Conservation (phyloP, 805 yeast genomes). For the Starmerella apicola region DNA sequence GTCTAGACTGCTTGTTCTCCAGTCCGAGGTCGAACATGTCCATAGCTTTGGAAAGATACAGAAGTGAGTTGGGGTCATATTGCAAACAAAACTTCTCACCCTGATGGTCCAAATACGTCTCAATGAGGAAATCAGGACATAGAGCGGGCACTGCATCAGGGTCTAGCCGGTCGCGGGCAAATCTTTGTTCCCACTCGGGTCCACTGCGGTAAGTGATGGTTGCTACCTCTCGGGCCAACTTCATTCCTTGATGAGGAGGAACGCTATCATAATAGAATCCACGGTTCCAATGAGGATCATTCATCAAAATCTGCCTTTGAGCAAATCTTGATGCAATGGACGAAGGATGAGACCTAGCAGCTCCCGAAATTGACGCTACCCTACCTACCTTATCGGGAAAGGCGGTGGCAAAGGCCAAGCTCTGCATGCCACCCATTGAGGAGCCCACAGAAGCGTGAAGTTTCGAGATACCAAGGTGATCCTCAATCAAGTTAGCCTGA, state of each 20-base stretch:
- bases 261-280: slow-evolving; percentile 69
- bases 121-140: slow-evolving; percentile 87
- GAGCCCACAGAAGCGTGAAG: slow-evolving; percentile 77
- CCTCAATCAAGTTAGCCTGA: slow-evolving; percentile 54
- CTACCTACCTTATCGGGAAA: slow-evolving; percentile 65
- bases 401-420: slow-evolving; percentile 74
- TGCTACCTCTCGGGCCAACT: slow-evolving; percentile 83
- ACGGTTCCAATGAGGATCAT: slow-evolving; percentile 89
- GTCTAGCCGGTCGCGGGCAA: slow-evolving; percentile 78
- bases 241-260: slow-evolving; percentile 94
- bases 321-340: slow-evolving; percentile 89
- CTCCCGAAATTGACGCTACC: slow-evolving; percentile 73
- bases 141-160: slow-evolving; percentile 69
- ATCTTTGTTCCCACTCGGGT: slow-evolving; percentile 92
- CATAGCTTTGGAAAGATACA: slow-evolving; percentile 88
- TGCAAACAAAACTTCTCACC: slow-evolving; percentile 89
- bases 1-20: slow-evolving; percentile 11
- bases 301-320: slow-evolving; percentile 85
- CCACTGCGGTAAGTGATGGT: slow-evolving; percentile 91
- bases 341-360: slow-evolving; percentile 88
- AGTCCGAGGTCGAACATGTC: slow-evolving; percentile 74
- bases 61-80: slow-evolving; percentile 79
- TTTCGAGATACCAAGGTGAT: slow-evolving; percentile 49
- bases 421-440: slow-evolving; percentile 99
- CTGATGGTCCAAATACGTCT: slow-evolving; percentile 86